Percentiles rank a stretch among this genome's conserved stretches.
phyloP scores from a whole-genome alignment of 495 filamentous ascomycete genomes.

The Rhypophila decipiens region DNA sequence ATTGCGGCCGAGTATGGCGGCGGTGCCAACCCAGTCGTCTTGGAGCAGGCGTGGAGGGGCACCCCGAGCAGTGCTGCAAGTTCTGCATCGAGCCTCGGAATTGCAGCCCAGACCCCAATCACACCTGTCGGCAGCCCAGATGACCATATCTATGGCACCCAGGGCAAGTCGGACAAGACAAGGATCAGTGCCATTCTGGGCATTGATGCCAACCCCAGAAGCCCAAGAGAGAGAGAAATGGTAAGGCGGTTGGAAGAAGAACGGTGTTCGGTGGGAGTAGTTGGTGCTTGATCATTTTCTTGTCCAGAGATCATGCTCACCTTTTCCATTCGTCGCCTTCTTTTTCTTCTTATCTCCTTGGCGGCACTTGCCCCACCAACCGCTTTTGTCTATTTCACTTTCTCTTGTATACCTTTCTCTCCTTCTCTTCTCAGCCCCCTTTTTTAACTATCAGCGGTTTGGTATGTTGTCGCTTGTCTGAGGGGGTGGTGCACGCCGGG shows the following conservation, averaged over 20 bases:
- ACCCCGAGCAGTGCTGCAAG: slow-evolving; percentile 13
- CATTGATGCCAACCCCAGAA: slow-evolving; percentile 46
- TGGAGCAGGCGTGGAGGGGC: slow-evolving; percentile 66
- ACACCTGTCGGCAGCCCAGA: slow-evolving; percentile 41
- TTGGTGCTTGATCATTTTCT: slow-evolving; percentile 13
- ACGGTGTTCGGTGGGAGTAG: slow-evolving; percentile 16
- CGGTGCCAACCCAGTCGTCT: slow-evolving; percentile 53
- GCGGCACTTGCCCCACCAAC: too few relatives aligned
- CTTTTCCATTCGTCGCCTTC: slow-evolving; percentile 1
- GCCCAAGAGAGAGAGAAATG: slow-evolving; percentile 48
- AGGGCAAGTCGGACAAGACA: slow-evolving; percentile 40
- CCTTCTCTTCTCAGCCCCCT: slow-evolving; percentile 10
- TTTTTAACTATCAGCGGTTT: slow-evolving; percentile 7
- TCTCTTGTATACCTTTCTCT: not conserved
- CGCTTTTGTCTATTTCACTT: not conserved
- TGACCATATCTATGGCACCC: slow-evolving; percentile 28
- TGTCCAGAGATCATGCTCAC: not conserved
- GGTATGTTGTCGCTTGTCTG: slow-evolving; percentile 6
- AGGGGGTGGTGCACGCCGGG: slow-evolving; percentile 1
- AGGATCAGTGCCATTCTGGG: slow-evolving; percentile 50
- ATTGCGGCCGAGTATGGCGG: slow-evolving; percentile 65
- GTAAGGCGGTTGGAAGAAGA: slow-evolving; percentile 46
- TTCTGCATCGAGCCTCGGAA: slow-evolving; percentile 4
- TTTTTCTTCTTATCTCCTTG: slow-evolving; percentile 1
- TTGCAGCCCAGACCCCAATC: slow-evolving; percentile 34